Evolutionary conservation across 73 alveolate species (phyloP).

Genomic region (Paramecium biaurelia): DNA sequence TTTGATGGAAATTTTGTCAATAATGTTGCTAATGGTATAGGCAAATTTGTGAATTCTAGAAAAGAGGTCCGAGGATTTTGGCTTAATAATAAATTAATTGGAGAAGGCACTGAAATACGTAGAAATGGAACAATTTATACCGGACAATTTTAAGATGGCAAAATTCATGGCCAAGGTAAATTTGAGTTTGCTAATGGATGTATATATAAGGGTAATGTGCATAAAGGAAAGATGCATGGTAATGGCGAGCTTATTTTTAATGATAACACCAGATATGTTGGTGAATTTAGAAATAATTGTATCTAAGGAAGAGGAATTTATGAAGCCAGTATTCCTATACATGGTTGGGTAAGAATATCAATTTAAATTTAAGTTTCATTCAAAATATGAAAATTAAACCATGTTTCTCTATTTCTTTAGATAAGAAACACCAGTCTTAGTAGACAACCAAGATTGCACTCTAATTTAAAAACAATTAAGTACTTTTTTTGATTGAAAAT

Average conservation of each 20-base stretch:
- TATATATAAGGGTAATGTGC: neutral
- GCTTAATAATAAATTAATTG: constrained; percentile 6
- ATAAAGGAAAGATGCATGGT: constrained; percentile 43
- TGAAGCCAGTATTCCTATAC: neutral
- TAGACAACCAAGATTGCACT: neutral
- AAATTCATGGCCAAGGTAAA: constrained; percentile 40
- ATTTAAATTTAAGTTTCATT: neutral
- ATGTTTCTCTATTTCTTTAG: neutral
- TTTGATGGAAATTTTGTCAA: constrained; percentile 31
- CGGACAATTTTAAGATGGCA: constrained; percentile 46
- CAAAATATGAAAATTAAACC: neutral
- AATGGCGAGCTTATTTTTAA: neutral
- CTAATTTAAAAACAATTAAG: neutral
- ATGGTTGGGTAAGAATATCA: neutral
- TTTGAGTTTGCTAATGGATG: constrained; percentile 36
- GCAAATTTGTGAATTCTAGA: neutral
- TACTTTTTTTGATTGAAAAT: neutral
- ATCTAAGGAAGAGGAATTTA: constrained; percentile 28
- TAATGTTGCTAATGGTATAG: constrained; percentile 35
- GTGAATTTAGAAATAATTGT: neutral
- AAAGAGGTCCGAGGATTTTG: constrained; percentile 51
- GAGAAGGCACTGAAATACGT: constrained; percentile 7
- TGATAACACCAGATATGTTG: neutral
- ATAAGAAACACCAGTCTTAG: neutral
- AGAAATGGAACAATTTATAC: constrained; percentile 9